Base-by-base conservation (phyloP, 768 basidiomycete genomes). In the Amanita thiersii region DNA sequence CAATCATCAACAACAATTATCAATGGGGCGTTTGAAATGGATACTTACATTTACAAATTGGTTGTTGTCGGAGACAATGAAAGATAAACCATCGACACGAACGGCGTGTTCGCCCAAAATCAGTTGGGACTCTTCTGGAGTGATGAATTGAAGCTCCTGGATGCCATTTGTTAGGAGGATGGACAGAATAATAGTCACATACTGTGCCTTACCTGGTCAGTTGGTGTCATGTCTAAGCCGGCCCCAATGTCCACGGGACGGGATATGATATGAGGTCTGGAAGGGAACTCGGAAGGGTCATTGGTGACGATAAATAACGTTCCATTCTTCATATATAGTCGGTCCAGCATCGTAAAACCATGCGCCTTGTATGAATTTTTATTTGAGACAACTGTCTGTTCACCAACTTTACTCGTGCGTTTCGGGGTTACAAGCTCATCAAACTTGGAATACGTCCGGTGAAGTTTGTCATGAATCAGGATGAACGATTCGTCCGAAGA, bases 291-390 rank as follows among this genome's bases (percentile, higher is more conserved):
- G 7, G 14, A 31, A 5, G 44, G 45, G 33, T 62, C 53, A 4
- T 46, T 32, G 4, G 81, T 75, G 38, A 88, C 67, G 43, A 84
- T 65, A 53, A 73, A 79, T 47, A 87, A 70, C 1, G 81, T 86
- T 15, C 83, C 81, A 47, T 83, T 79, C 40, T 73, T 68, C 57
- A 87, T 72, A 59, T 89, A 86, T 3, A 90, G 57, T 46, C 81
- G 73, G 38, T 77, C 75, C 48, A 87, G 76, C 28, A 86, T 60
- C 0, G 83, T 86, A 73, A 86, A 88, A n/a, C 86, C 86, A 31
- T 70, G 66, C 12, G 67, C 66, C 29, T n/a, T n/a, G n/a, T n/a
- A n/a, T n/a, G n/a, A n/a, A n/a, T n/a, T n/a, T n/a, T n/a, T n/a
- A n/a, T n/a, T n/a, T n/a, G n/a, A n/a, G n/a, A n/a, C n/a, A n/a